phyloP scores from a whole-genome alignment of 2,329 filamentous ascomycete genomes.

The Aspergillus tubingensis region DNA sequence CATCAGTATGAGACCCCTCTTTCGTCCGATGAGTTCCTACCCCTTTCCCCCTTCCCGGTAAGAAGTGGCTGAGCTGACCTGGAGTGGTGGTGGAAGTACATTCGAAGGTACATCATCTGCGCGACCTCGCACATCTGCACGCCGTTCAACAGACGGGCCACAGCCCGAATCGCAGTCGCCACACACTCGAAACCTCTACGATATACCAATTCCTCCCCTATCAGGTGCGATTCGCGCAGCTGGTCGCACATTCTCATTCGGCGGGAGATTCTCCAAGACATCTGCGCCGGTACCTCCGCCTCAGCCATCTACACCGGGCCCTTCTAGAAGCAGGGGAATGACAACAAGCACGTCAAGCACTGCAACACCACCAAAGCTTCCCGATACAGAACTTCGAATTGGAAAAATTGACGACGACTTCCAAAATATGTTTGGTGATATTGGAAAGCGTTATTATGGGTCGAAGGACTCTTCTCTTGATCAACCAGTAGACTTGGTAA shows the following conservation, averaged over 20 bases:
- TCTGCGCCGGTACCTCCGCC: constrained; percentile 26
- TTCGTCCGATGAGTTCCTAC: constrained; percentile 7
- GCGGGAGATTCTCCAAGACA: constrained; percentile 43
- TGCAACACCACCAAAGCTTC: constrained; percentile 53
- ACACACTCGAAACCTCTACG: constrained; percentile 42
- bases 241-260: constrained; percentile 57
- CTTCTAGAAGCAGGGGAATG: constrained; percentile 49
- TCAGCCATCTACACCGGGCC: constrained; percentile 26
- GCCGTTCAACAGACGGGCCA: constrained; percentile 55
- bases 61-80: constrained; percentile 24
- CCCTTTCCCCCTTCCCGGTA: neutral
- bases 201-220: constrained; percentile 45
- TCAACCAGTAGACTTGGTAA: constrained; percentile 25
- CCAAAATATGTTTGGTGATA: constrained; percentile 54
- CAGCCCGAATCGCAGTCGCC: constrained; percentile 42
- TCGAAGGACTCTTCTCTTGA: constrained; percentile 28
- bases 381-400: constrained; percentile 48
- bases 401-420: constrained; percentile 49
- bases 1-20: constrained; percentile 37
- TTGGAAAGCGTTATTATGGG: constrained; percentile 40
- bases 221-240: constrained; percentile 49
- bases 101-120: constrained; percentile 52
- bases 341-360: constrained; percentile 56
- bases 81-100: constrained; percentile 47
- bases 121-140: constrained; percentile 57